A percentile compares a stretch with the other conserved stretches of the same genome.
These are phyloP conservation scores for Bocquillonia castaneifolia DNA, from an alignment of 441 rosid genomes.

Conservation along the genomic window DNA sequence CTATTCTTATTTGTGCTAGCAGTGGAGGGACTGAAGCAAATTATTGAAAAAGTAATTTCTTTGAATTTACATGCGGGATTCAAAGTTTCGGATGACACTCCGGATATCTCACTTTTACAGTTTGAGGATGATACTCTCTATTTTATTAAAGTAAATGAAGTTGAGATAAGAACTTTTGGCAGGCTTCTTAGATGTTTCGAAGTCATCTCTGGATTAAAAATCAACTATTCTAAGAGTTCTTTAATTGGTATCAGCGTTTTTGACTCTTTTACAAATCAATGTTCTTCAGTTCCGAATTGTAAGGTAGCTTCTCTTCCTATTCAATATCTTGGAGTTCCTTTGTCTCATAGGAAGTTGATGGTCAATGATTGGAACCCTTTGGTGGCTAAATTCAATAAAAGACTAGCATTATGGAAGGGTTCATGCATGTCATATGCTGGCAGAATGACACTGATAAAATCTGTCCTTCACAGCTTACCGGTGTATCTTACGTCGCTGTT, in stretches of 20 bases:
- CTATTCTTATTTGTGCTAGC: no score
- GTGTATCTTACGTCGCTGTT: not conserved
- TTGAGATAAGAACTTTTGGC: not conserved
- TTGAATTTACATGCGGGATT: not conserved
- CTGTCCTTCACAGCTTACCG: not conserved
- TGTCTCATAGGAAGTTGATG: not conserved
- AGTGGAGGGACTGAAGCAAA: not conserved
- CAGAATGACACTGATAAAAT: not conserved
- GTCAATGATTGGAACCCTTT: not conserved
- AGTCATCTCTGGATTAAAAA: not conserved
- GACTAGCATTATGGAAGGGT: not conserved
- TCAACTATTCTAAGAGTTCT: not conserved
- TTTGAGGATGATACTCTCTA: not conserved
- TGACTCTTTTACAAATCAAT: not conserved
- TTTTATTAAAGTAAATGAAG: not conserved
- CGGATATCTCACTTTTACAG: not conserved
- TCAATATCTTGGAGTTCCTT: not conserved
- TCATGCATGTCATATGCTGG: not conserved
- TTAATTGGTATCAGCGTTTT: no score
- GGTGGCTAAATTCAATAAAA: not conserved
- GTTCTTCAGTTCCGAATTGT: no score
- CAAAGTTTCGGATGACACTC: not conserved
- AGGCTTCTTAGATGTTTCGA: not conserved
- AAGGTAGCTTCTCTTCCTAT: not conserved
- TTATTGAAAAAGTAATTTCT: not conserved